Base-by-base conservation (phyloP, 345 rosid species). In the Kernera saxatilis region DNA sequence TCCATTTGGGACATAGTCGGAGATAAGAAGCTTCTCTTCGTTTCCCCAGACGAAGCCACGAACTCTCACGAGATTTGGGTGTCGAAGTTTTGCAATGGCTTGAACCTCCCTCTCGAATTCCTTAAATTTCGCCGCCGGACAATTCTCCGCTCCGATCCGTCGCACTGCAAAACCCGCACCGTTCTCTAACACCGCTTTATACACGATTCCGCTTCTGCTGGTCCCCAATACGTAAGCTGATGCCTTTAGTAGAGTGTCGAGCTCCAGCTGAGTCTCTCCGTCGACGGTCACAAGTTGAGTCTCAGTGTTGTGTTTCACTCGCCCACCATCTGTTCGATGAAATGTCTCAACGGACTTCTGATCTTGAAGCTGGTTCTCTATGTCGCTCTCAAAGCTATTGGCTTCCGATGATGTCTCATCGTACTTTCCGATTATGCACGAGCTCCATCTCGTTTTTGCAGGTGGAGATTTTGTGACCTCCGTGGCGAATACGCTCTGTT, bases 11-110 rank as follows among this genome's bases (percentile, higher is more conserved):
- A 84, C 78, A 43, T 78, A 89, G 48, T 94, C 95, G 58, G 78
- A 86, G 80, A 91, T 84, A 4, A 91, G 77, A 69, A 94, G 99
- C 86, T 89, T 91, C 79, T 94, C 99, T 55, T 83, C 86, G 1
- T 78, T 77, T 7, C 86, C 97, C 97, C 97, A 88, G 59, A 82
- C 85, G 67, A 91, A 94, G 43, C 97, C 99, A 35, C 88, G 81
- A 77, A 89, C 61, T 48, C 69, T 77, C 1, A 89, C 91, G 72
- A 94, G 56, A 80, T 94, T 91, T 2, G 86, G 90, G 70, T 94
- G 99, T 69, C 80, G 80, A 35, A 94, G 14, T 72, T 79, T 94
- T 2, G 90, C 87, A 5, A 89, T 78, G 0, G 51, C 19, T 33
- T 75, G 82, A 63, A 91, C 88, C 51, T 84, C 87, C 60, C 44